Conservation (phyloP, 129 eudicot genomes). For the Erigeron canadensis region DNA sequence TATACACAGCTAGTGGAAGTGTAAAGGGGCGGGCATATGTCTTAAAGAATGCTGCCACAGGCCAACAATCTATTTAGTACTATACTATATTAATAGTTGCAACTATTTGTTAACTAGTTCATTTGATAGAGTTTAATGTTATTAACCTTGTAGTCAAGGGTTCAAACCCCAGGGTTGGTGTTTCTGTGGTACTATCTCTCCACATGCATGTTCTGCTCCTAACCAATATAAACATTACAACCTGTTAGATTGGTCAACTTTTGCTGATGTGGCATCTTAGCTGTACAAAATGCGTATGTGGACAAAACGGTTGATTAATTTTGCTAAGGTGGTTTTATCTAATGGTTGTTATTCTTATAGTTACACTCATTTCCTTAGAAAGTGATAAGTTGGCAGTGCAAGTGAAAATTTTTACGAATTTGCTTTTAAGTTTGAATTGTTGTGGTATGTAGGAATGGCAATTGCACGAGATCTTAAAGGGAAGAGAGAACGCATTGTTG, state of each 20-base stretch:
- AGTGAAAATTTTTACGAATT: constrained; percentile 9
- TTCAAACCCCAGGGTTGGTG: too few species aligned
- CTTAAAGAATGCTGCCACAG: neutral
- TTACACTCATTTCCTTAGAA: too few species aligned
- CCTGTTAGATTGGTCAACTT: neutral
- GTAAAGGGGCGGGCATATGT: neutral
- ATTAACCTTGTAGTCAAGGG: too few species aligned
- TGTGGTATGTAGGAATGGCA: constrained; percentile 66
- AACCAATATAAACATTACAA: neutral
- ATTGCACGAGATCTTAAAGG: constrained; percentile 91
- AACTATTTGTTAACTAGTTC: too few species aligned
- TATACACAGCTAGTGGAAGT: neutral
- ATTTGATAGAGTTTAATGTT: too few species aligned
- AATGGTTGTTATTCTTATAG: too few species aligned
- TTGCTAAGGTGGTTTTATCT: neutral
- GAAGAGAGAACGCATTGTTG: constrained; percentile 71
- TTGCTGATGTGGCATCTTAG: neutral
- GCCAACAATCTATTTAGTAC: neutral
- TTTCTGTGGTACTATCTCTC: too few species aligned
- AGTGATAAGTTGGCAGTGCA: constrained; percentile 5
- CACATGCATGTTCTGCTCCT: neutral
- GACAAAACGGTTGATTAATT: neutral
- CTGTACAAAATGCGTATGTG: too few species aligned
- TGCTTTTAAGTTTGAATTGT: constrained; percentile 15
- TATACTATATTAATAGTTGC: neutral